phyloP scores from a whole-genome alignment of 129 eudicot species.

The Artemisia tridentata region DNA sequence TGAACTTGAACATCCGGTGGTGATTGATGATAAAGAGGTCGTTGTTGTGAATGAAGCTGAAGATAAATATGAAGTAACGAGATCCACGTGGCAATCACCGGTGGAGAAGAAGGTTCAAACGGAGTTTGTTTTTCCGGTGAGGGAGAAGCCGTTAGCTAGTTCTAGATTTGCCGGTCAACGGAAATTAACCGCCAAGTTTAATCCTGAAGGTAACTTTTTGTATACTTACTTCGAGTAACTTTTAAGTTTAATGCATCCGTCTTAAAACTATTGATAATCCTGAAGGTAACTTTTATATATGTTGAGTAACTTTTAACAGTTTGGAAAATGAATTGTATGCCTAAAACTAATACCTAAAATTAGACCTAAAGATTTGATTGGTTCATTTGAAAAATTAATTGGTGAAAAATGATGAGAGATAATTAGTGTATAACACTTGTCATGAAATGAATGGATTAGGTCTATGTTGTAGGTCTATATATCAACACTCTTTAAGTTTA shows the following conservation, averaged over 20 bases:
- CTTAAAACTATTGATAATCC: constrained; percentile 18
- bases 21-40: constrained; percentile 29
- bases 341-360: too few relatives aligned
- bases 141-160: constrained; percentile 46
- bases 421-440: too few relatives aligned
- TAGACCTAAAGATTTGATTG: too few relatives aligned
- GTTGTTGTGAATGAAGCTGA: neutral
- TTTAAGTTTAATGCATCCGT: constrained; percentile 5
- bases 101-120: constrained; percentile 8
- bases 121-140: constrained; percentile 20
- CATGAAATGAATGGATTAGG: too few relatives aligned
- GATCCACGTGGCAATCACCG: constrained; percentile 31
- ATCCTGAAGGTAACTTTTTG: constrained; percentile 46
- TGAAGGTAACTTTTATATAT: constrained; percentile 40
- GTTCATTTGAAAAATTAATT: too few relatives aligned
- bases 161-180: constrained; percentile 55
- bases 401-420: too few relatives aligned
- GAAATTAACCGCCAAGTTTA: constrained; percentile 19
- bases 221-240: neutral
- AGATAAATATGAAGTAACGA: too few relatives aligned
- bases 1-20: constrained; percentile 27
- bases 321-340: too few relatives aligned
- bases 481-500: constrained; percentile 11
- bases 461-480: too few relatives aligned
- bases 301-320: too few relatives aligned